phyloP scores from a whole-genome alignment of 495 filamentous ascomycete genomes.

The Trichocladium uniseriatum region DNA sequence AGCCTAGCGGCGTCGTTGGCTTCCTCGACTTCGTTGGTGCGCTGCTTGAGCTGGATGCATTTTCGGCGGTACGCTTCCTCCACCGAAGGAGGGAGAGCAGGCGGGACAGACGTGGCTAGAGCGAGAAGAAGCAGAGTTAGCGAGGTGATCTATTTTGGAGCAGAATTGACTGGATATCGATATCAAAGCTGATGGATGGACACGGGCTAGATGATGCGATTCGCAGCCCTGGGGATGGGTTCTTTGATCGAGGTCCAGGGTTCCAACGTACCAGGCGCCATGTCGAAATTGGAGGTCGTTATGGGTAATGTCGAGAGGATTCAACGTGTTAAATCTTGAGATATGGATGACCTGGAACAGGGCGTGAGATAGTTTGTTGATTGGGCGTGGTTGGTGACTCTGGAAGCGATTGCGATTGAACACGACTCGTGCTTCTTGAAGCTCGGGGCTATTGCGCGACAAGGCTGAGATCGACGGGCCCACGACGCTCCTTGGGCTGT shows the following conservation, averaged over 20 bases:
- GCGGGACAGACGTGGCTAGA: conserved; percentile 41
- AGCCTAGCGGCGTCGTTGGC: conserved; percentile 72
- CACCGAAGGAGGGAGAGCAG: conserved; percentile 78
- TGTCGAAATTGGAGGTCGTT: background rate
- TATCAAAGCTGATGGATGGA: background rate
- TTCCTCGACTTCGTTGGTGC: conserved; percentile 81
- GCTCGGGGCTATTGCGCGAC: conserved; percentile 4
- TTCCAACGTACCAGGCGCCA: conserved; percentile 23
- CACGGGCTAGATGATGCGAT: background rate
- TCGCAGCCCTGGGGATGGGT: background rate
- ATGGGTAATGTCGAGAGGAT: background rate
- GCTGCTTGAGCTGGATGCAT: conserved; percentile 88
- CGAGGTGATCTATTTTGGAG: background rate
- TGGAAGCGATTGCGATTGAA: background rate
- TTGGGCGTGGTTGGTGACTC: background rate
- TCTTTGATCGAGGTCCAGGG: background rate
- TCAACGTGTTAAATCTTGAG: background rate
- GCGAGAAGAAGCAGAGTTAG: conserved; percentile 5
- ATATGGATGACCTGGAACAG: too few species aligned
- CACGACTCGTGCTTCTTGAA: too few species aligned
- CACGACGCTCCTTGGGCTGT: background rate
- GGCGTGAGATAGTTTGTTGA: background rate
- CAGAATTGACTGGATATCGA: background rate
- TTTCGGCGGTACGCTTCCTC: conserved; percentile 95
- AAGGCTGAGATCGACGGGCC: conserved; percentile 15